Evolutionary conservation across 768 basidiomycete species (phyloP).

Genomic region (Xanthoconium purpureum): DNA sequence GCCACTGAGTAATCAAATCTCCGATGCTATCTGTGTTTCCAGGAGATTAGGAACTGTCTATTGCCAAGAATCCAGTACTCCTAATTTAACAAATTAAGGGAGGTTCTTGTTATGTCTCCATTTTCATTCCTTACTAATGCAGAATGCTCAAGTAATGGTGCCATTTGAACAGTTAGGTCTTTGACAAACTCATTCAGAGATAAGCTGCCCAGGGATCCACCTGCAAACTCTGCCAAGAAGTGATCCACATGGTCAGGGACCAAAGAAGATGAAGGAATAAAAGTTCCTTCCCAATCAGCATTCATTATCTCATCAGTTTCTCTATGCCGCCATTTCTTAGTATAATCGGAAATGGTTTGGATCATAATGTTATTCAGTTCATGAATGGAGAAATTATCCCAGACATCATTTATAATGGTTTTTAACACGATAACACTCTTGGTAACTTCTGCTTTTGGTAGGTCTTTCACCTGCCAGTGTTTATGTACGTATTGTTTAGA

Average conservation of each 20-base stretch:
- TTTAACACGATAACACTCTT: not conserved
- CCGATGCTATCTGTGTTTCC: not conserved
- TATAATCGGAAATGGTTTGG: not conserved
- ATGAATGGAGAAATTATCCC: not conserved
- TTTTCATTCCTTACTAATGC: too few relatives aligned
- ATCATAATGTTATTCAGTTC: not conserved
- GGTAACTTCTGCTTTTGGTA: not conserved
- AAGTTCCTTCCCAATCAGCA: too few relatives aligned
- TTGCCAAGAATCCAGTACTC: not conserved
- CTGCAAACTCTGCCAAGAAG: too few relatives aligned
- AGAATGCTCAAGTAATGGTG: not conserved
- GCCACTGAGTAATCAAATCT: not conserved
- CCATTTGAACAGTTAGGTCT: too few relatives aligned
- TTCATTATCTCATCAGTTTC: too few relatives aligned
- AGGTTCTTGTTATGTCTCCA: too few relatives aligned
- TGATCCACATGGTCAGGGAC: too few relatives aligned
- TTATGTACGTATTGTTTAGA: not conserved
- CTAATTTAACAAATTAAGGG: too few relatives aligned
- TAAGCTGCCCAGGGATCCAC: too few relatives aligned
- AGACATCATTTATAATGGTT: not conserved
- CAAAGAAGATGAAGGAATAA: too few relatives aligned
- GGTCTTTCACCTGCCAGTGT: not conserved
- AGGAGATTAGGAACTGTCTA: not conserved
- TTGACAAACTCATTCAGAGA: too few relatives aligned
- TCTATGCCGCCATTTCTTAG: too few relatives aligned